Base-by-base conservation (phyloP, 139 green algal genomes). In the Pleodorina starrii region DNA sequence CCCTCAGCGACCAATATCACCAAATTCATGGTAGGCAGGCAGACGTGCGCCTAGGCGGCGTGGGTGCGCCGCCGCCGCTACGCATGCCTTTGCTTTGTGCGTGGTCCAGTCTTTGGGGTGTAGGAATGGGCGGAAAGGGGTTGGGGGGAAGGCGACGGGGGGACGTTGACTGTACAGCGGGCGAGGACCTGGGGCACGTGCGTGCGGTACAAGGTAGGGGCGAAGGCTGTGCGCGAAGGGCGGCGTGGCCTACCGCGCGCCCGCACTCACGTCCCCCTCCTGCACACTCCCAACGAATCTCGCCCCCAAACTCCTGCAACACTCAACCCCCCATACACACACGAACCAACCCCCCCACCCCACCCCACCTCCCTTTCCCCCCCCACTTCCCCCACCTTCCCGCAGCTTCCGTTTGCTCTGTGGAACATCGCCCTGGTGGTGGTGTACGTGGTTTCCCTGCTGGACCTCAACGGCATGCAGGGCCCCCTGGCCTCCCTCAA, bases 401-500 rank as follows among this genome's bases (percentile, higher is more conserved):
- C 50, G 48, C 81, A 87, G 81, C 6, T 44, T 25, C 81, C 81
- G 0, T 78, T 87, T 27, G 7, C 63, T 5, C 1, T 48, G 11
- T 87, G 81, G 81, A 77, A 87, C 60, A 35, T 63, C 1, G 60
- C 81, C 1, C 46, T 87, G 29, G 60, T 87, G n/a, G 48, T 63
- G 0, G 54, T 87, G 35, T 87, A 87, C 60, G 81, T 38, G 9
- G 46, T 87, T 51, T 57, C 60, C 9, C 42, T 87, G 2, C 0
- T 46, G 36, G 36, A 87, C 59, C 81, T 87, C 11, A 46, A 46
- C 50, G 60, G 21, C 42, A 77, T 77, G 81, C 81, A 90, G 71
- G 85, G 35, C 2, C 85, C 85, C 29, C 40, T 90, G 42, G 85
- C 85, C 10, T 80, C 85, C 10, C 85, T 90, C 85, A 90, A 90